These are phyloP conservation scores for Dissoconium aciculare DNA, from an alignment of 2,329 filamentous ascomycete genomes.

Conservation along the genomic window DNA sequence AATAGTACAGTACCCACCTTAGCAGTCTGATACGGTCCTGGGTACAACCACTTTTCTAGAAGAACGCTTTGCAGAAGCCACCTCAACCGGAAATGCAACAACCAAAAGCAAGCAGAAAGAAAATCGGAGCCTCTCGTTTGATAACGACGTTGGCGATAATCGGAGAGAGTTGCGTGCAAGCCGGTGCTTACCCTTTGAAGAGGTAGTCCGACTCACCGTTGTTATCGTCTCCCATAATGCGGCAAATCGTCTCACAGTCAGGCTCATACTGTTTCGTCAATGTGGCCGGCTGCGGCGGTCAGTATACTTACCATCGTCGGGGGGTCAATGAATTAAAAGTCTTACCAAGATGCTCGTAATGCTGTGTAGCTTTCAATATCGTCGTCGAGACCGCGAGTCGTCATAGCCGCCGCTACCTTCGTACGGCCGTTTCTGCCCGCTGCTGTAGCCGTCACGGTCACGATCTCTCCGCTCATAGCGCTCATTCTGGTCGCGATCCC, in stretches of 20 bases:
- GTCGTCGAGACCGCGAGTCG: slow-evolving; percentile 49
- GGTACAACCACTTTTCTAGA: too few relatives aligned
- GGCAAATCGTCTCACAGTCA: not conserved
- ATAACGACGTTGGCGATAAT: slow-evolving; percentile 4
- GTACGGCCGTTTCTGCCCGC: slow-evolving; percentile 44
- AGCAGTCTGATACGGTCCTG: too few relatives aligned
- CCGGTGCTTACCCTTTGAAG: slow-evolving; percentile 24
- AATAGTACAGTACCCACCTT: too few relatives aligned
- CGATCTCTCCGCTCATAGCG: slow-evolving; percentile 13
- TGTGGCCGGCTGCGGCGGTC: slow-evolving; percentile 8
- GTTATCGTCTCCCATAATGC: not conserved
- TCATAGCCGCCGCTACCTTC: slow-evolving; percentile 68
- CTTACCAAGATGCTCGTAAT: slow-evolving; percentile 11
- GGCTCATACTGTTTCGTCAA: slow-evolving; percentile 2
- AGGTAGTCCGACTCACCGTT: slow-evolving; percentile 27
- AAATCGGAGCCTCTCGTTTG: slow-evolving; percentile 15
- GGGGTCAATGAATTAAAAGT: slow-evolving; percentile 4
- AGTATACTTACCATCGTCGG: slow-evolving; percentile 15
- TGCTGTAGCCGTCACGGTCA: slow-evolving; percentile 29
- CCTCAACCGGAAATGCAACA: too few relatives aligned
- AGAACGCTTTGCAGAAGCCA: too few relatives aligned
- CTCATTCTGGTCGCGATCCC: slow-evolving; percentile 19
- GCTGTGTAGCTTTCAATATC: slow-evolving; percentile 34
- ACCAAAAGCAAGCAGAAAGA: slow-evolving; percentile 8
- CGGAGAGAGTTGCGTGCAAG: slow-evolving; percentile 13